phyloP scores from a whole-genome alignment of 78 protist species.

The Polysphondylium violaceum region DNA sequence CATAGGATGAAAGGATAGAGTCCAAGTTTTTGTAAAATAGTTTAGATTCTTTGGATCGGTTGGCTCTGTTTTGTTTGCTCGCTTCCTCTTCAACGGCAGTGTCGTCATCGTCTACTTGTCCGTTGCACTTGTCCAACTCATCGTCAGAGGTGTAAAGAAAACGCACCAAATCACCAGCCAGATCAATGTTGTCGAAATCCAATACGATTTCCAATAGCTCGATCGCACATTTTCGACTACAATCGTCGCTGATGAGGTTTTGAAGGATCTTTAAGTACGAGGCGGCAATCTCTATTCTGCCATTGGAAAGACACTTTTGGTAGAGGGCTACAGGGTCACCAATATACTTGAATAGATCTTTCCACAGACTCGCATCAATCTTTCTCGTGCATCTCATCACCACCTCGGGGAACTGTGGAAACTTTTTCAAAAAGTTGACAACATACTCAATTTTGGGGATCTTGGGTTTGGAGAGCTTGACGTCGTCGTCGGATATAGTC shows the following conservation, averaged over 20 bases:
- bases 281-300: conserved; percentile 77
- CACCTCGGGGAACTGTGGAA: conserved; percentile 84
- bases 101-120: background rate
- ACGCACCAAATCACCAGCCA: conserved; percentile 79
- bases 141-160: conserved; percentile 79
- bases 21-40: conserved; percentile 2
- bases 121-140: conserved; percentile 15
- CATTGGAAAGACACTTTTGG: conserved; percentile 59
- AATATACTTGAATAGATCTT: conserved; percentile 11
- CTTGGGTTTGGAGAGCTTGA: background rate
- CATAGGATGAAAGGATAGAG: conserved; percentile 28
- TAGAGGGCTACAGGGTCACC: conserved; percentile 63
- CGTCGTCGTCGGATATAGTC: conserved; percentile 24
- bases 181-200: conserved; percentile 76
- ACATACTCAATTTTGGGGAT: conserved; percentile 27
- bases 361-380: conserved; percentile 71
- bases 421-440: conserved; percentile 57
- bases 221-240: conserved; percentile 53
- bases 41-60: background rate
- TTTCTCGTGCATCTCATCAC: conserved; percentile 60
- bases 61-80: background rate
- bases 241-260: conserved; percentile 15
- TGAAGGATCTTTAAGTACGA: conserved; percentile 70
- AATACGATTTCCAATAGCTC: conserved; percentile 71
- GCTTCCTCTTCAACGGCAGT: conserved; percentile 5